A percentile compares a stretch with the other conserved stretches of the same genome.
Evolutionary conservation across 192 early-diverging fungal species (phyloP).

Genomic region (Linnemannia hyalina): DNA sequence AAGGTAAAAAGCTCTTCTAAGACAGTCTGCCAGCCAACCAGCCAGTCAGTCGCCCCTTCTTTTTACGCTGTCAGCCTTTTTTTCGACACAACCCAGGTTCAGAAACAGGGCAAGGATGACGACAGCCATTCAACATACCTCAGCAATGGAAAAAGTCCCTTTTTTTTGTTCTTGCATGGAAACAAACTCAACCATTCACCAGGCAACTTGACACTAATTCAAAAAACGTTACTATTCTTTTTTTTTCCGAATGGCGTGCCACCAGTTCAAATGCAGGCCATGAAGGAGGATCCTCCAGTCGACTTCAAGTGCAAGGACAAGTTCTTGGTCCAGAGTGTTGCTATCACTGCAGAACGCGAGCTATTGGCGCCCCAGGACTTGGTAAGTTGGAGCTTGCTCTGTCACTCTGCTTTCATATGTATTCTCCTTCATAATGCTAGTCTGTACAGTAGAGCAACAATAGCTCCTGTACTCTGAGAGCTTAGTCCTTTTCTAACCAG

Average conservation of each 20-base stretch:
- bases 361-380: constrained; percentile 73
- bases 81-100: neutral
- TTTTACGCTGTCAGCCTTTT: neutral
- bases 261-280: constrained; percentile 87
- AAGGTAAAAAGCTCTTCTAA: constrained; percentile 64
- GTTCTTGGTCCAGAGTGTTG: constrained; percentile 92
- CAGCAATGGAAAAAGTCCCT: too few relatives aligned
- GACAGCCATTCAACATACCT: neutral
- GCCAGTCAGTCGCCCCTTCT: neutral
- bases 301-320: constrained; percentile 96
- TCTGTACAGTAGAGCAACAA: neutral
- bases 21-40: too few relatives aligned
- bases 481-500: neutral
- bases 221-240: neutral
- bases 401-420: neutral
- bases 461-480: neutral
- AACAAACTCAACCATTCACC: neutral
- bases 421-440: constrained; percentile 4
- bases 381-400: constrained; percentile 44
- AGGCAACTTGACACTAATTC: neutral
- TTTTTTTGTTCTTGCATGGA: neutral
- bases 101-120: neutral
- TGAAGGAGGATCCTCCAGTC: constrained; percentile 83
- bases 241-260: constrained; percentile 2
- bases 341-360: constrained; percentile 78